Percentiles rank a stretch among this genome's conserved stretches.
Conservation (phyloP, 2,329 filamentous ascomycete species). For the Didymella lethalis region DNA sequence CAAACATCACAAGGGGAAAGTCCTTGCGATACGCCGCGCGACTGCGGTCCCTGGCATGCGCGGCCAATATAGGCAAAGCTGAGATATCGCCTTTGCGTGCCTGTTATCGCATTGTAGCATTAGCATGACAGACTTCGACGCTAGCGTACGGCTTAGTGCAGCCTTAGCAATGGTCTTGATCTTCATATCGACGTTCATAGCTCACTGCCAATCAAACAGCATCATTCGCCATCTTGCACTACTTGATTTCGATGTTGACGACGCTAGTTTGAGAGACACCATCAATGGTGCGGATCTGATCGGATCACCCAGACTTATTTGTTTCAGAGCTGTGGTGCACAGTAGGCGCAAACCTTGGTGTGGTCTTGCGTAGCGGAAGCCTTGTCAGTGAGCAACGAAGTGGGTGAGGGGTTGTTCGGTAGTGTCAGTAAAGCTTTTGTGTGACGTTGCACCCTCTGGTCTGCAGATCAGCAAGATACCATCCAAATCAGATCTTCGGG, state of each 20-base stretch:
- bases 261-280: slow-evolving; percentile 3
- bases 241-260: neutral
- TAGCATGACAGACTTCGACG: slow-evolving; percentile 1
- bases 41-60: slow-evolving; percentile 17
- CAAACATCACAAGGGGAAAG: slow-evolving; percentile 8
- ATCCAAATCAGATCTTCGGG: slow-evolving; percentile 23
- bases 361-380: slow-evolving; percentile 14
- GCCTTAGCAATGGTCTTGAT: slow-evolving; percentile 6
- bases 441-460: slow-evolving; percentile 33
- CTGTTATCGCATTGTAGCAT: slow-evolving; percentile 14
- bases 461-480: slow-evolving; percentile 28
- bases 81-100: slow-evolving; percentile 15
- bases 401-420: slow-evolving; percentile 26
- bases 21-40: slow-evolving; percentile 11
- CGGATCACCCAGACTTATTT: slow-evolving; percentile 11
- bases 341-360: slow-evolving; percentile 12
- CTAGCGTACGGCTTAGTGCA: slow-evolving; percentile 6
- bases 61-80: slow-evolving; percentile 1
- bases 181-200: neutral
- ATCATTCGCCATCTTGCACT: slow-evolving; percentile 9
- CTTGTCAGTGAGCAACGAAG: slow-evolving; percentile 12
- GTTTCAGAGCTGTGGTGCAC: slow-evolving; percentile 25
- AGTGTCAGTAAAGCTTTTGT: slow-evolving; percentile 26
- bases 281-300: slow-evolving; percentile 7
- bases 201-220: slow-evolving; percentile 1